Evolutionary conservation across 352 stramenopile species (phyloP).

Genomic region (Globisporangium spiculum): DNA sequence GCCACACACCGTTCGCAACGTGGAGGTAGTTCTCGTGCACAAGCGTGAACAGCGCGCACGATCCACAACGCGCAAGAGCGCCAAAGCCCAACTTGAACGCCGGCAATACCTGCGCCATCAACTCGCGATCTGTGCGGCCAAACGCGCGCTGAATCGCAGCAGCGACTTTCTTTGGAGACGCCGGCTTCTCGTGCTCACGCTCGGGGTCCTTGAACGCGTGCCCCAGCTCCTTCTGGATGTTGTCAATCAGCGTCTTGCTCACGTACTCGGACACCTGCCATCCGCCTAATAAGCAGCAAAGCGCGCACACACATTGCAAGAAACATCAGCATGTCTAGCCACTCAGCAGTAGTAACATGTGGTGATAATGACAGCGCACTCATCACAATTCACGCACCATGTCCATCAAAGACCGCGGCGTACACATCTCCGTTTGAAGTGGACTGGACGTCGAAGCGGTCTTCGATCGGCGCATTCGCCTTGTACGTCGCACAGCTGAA

Average conservation of each 20-base stretch:
- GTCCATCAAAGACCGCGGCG: slow-evolving; percentile 87
- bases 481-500: slow-evolving; percentile 63
- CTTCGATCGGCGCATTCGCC: slow-evolving; percentile 72
- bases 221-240: slow-evolving; percentile 72
- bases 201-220: slow-evolving; percentile 40
- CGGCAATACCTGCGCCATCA: slow-evolving; percentile 71
- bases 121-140: slow-evolving; percentile 79
- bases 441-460: slow-evolving; percentile 81
- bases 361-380: background rate
- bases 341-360: background rate
- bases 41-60: slow-evolving; percentile 83
- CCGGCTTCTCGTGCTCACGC: slow-evolving; percentile 17
- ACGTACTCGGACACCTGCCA: slow-evolving; percentile 93
- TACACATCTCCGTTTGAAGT: slow-evolving; percentile 77
- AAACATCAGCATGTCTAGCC: background rate
- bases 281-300: slow-evolving; percentile 40
- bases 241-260: slow-evolving; percentile 68
- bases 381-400: slow-evolving; percentile 47
- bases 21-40: slow-evolving; percentile 74
- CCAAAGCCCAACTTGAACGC: slow-evolving; percentile 92
- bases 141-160: slow-evolving; percentile 84
- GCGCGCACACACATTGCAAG: background rate
- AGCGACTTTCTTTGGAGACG: slow-evolving; percentile 53
- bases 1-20: slow-evolving; percentile 69
- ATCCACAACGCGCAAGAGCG: slow-evolving; percentile 82